Conservation (phyloP, 352 stramenopile genomes). For the Phytophthora hibernalis region DNA sequence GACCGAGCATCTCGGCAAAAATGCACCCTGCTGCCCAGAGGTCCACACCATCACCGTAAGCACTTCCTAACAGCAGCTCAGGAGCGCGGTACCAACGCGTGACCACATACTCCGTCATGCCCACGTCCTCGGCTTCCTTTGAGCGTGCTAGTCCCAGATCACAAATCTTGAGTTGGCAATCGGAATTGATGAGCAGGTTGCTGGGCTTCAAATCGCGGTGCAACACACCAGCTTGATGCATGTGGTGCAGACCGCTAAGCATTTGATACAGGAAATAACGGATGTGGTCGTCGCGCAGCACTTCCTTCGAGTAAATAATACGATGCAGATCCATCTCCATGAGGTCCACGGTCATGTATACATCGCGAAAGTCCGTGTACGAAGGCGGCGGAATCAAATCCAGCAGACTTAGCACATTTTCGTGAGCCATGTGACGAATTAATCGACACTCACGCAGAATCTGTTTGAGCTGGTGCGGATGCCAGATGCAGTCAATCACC, state of each 20-base stretch:
- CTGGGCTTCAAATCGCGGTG: constrained; percentile 90
- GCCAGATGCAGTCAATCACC: constrained; percentile 92
- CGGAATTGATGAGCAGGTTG: constrained; percentile 91
- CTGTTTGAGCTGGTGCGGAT: constrained; percentile 90
- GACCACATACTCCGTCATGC: constrained; percentile 93
- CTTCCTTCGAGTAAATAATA: constrained; percentile 94
- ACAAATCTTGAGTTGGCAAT: constrained; percentile 97
- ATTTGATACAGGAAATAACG: constrained; percentile 95
- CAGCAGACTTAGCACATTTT: constrained; percentile 87
- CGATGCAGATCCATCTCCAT: constrained; percentile 94
- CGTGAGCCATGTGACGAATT: constrained; percentile 87
- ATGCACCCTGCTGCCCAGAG: constrained; percentile 89
- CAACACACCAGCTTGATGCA: constrained; percentile 86
- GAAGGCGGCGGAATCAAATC: constrained; percentile 86
- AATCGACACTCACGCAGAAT: constrained; percentile 87
- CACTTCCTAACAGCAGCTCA: constrained; percentile 85
- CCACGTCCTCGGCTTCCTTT: constrained; percentile 85
- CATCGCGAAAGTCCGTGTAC: constrained; percentile 87
- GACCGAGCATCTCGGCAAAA: constrained; percentile 89
- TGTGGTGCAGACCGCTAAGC: constrained; percentile 87
- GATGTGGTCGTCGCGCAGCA: constrained; percentile 93
- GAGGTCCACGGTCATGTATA: constrained; percentile 92
- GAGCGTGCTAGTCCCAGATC: constrained; percentile 94
- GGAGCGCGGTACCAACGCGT: constrained; percentile 91
- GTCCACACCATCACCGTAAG: constrained; percentile 86